phyloP scores from a whole-genome alignment of 106 monocot genomes.

The Platanthera guangdongensis region DNA sequence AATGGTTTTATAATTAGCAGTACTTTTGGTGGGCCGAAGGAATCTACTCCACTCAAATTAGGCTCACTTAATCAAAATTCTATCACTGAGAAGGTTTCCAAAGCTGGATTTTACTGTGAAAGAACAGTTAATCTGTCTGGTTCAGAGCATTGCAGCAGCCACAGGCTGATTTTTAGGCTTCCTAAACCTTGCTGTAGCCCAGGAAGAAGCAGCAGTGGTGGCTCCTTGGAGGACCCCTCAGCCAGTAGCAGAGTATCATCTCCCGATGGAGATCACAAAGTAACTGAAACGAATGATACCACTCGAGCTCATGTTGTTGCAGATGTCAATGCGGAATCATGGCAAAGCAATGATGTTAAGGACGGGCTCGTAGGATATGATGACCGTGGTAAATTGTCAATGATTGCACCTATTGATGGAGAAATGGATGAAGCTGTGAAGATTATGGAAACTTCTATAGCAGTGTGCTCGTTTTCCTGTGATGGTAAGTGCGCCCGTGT shows the following conservation, averaged over 20 bases:
- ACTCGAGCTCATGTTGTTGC: conserved; percentile 12
- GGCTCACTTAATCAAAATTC: conserved; percentile 22
- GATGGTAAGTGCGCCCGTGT: conserved; percentile 16
- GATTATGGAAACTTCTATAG: conserved; percentile 11
- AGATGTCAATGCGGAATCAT: conserved; percentile 29
- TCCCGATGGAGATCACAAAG: conserved; percentile 25
- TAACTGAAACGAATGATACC: conserved; percentile 24
- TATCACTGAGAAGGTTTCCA: conserved; percentile 30
- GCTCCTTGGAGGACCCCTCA: conserved; percentile 42
- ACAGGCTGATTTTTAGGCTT: conserved; percentile 63
- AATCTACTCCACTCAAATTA: conserved; percentile 19
- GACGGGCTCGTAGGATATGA: conserved; percentile 22
- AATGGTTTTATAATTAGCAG: conserved; percentile 23
- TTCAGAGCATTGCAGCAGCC: conserved; percentile 42
- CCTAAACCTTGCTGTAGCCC: conserved; percentile 57
- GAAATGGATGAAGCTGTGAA: conserved; percentile 21
- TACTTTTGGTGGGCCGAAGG: conserved; percentile 27
- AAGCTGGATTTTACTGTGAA: conserved; percentile 35
- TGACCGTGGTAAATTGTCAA: conserved; percentile 28
- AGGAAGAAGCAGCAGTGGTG: conserved; percentile 28
- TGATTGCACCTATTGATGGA: conserved; percentile 24
- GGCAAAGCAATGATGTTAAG: conserved; percentile 33
- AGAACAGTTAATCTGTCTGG: conserved; percentile 25
- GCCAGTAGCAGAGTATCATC: conserved; percentile 46
- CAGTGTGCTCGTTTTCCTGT: conserved; percentile 12